Conservation (phyloP, 768 basidiomycete genomes). For the Suillus fuscotomentosus region DNA sequence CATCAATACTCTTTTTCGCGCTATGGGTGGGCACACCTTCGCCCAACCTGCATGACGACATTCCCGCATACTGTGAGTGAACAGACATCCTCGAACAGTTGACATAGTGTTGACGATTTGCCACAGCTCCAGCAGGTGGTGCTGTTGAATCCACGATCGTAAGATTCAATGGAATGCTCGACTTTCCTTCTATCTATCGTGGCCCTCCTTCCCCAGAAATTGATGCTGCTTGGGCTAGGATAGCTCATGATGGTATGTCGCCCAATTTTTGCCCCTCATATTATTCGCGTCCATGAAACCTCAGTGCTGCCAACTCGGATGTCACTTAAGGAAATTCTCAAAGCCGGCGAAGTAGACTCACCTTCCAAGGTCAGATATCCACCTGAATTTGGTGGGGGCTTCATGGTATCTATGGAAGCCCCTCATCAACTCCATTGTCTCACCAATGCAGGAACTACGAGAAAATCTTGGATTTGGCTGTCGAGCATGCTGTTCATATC, state of each 20-base stretch:
- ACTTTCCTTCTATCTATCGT: no score
- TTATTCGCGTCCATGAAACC: neutral
- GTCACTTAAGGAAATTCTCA: conserved; percentile 1
- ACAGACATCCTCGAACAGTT: no score
- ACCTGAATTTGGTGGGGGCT: conserved; percentile 7
- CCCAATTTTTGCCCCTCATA: neutral
- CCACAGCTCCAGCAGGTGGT: no score
- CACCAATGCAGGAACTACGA: conserved; percentile 3
- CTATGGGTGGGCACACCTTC: no score
- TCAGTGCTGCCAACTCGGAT: conserved; percentile 8
- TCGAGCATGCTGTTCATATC: neutral
- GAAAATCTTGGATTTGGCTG: neutral
- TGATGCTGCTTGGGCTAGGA: no score
- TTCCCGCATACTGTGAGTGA: no score
- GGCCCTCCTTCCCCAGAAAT: no score
- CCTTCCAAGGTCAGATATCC: conserved; percentile 7
- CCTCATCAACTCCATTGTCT: conserved; percentile 11
- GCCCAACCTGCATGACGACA: no score
- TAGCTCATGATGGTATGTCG: neutral
- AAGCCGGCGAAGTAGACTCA: conserved; percentile 5
- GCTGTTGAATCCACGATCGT: no score
- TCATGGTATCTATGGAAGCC: conserved; percentile 8
- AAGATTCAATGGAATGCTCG: no score
- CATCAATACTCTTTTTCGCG: no score
- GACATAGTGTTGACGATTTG: no score